Evolutionary conservation across 768 basidiomycete genomes (phyloP).

Genomic region (Gymnopilus dilepis): DNA sequence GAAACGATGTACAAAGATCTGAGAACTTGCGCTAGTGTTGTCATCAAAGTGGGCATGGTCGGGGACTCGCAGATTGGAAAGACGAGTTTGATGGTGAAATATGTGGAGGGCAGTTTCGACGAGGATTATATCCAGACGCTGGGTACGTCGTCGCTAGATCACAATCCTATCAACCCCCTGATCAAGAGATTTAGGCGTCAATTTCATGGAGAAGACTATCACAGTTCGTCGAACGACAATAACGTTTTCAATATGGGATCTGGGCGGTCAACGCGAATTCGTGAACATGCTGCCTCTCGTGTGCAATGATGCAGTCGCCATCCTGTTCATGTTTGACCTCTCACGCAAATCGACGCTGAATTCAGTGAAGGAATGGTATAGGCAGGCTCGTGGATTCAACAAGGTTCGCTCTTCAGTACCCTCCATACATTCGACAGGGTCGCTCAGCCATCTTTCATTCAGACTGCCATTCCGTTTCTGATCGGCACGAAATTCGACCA

Average conservation of each 20-base stretch:
- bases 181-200: constrained; percentile 66
- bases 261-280: constrained; percentile 97
- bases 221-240: constrained; percentile 98
- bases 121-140: constrained; percentile 99
- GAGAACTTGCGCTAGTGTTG: constrained; percentile 59
- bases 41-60: constrained; percentile 99
- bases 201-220: constrained; percentile 99
- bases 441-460: background rate
- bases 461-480: constrained; percentile 98
- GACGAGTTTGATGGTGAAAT: constrained; percentile 99
- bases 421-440: background rate
- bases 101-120: constrained; percentile 98
- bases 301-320: constrained; percentile 99
- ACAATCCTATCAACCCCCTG: background rate
- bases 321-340: constrained; percentile 99
- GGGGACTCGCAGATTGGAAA: constrained; percentile 99
- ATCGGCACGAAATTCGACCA: constrained; percentile 99
- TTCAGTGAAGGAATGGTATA: constrained; percentile 99
- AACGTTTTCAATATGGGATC: constrained; percentile 99
- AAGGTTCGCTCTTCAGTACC: constrained; percentile 64
- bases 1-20: background rate
- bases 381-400: constrained; percentile 98
- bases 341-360: constrained; percentile 97
- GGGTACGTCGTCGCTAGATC: constrained; percentile 56
- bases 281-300: constrained; percentile 99